Base-by-base conservation (phyloP, 2,329 filamentous ascomycete species). In the Bimuria novae-zelandiae region DNA sequence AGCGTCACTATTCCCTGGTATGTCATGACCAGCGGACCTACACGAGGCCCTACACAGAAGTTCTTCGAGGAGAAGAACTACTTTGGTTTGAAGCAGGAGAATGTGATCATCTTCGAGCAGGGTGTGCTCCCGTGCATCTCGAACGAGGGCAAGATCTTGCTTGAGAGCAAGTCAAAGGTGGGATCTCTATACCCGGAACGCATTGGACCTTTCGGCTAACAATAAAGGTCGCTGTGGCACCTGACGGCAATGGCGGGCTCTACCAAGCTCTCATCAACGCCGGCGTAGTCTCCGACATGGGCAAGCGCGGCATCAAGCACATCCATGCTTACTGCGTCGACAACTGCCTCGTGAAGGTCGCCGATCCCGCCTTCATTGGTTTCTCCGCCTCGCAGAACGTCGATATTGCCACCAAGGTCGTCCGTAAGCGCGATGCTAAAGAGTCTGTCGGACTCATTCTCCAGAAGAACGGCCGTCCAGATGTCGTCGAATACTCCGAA, bases 261-360 rank as follows among this genome's bases (percentile, higher is more conserved):
- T 99, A 99, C 83, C 87, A 93, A 77, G 94, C 93, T 47, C 84
- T 99, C 49, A 81, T 96, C 61, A 84, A 84, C 54, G 88, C 89
- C 14, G 88, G 89, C 50, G 89, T 95, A 33, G 85, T 96, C 44
- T 84, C 86, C 39, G 92, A 97, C 76, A 94, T 99, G 89, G 84
- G 85, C 65, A 87, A 86, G 77, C 89, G 93, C 52, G 92, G 92
- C 44, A 89, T 97, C 71, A 79, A 96, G 81, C 94, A 99, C 79
- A 89, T 99, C 57, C 93, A 99, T 76, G 89, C 92, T 42, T 97
- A 97, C 83, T 97, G 94, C 71, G 94, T 99, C 40, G 94, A 99
- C 80, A 99, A 99, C 82, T 97, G 93, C 79, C 84, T 99, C n/a
- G 93, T 96, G 74, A 93, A 91, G 78, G 93, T 99, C n/a, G 93